Evolutionary conservation across 164 flowering plant genomes (phyloP).

Genomic region (Cinnamomum chago): DNA sequence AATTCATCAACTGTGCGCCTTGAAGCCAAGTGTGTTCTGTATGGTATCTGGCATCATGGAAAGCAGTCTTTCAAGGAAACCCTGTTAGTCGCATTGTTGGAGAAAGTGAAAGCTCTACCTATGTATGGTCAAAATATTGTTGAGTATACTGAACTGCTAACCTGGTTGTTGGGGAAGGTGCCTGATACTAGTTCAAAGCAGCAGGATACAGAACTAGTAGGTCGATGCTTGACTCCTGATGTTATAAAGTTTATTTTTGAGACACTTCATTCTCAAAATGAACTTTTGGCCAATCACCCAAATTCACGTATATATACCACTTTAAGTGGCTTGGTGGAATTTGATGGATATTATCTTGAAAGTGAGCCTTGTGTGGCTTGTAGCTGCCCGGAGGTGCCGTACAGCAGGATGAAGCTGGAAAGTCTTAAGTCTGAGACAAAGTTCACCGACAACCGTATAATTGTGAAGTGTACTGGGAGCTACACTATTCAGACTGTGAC

Average conservation of each 20-base stretch:
- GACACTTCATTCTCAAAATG: conserved; percentile 90
- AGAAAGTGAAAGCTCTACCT: conserved; percentile 69
- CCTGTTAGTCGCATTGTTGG: conserved; percentile 57
- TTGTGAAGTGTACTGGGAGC: conserved; percentile 98
- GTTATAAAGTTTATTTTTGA: conserved; percentile 79
- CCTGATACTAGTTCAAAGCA: conserved; percentile 62
- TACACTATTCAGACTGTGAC: conserved; percentile 94
- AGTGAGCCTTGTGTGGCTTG: conserved; percentile 99
- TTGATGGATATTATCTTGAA: conserved; percentile 99
- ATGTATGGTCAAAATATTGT: conserved; percentile 91
- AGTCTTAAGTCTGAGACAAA: conserved; percentile 93
- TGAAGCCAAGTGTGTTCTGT: conserved; percentile 84
- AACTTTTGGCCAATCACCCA: conserved; percentile 95
- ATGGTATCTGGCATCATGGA: conserved; percentile 93
- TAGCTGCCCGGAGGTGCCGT: conserved; percentile 98
- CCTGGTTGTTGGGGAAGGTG: conserved; percentile 69
- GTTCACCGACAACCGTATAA: conserved; percentile 97
- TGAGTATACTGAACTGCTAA: conserved; percentile 82
- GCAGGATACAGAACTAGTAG: conserved; percentile 61
- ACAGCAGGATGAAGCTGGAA: conserved; percentile 95
- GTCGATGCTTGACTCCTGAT: conserved; percentile 72
- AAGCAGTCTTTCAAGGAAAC: conserved; percentile 71
- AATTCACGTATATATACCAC: conserved; percentile 97
- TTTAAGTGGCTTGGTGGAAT: conserved; percentile 86
- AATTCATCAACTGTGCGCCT: conserved; percentile 77